Conservation (phyloP, 805 yeast species). For the Suhomyces sp. region DNA sequence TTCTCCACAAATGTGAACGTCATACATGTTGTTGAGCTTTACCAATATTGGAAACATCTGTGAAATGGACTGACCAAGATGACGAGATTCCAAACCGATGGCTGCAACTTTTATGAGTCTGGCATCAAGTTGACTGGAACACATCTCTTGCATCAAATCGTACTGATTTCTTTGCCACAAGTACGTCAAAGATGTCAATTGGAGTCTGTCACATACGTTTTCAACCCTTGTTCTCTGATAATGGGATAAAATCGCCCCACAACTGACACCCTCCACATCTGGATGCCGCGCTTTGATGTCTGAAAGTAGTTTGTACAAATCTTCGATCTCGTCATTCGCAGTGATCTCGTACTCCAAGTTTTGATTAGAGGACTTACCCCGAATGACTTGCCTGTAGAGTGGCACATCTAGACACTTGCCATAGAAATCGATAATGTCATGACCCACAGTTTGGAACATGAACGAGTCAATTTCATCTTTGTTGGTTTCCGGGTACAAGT, state of each 20-base stretch:
- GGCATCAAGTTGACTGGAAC: constrained; percentile 66
- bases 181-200: constrained; percentile 66
- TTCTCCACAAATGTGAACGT: constrained; percentile 95
- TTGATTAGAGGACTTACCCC: constrained; percentile 61
- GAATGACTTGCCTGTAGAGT: constrained; percentile 63
- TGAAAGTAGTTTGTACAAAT: constrained; percentile 54
- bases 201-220: constrained; percentile 74
- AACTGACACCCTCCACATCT: constrained; percentile 80
- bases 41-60: constrained; percentile 58
- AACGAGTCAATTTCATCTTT: constrained; percentile 80
- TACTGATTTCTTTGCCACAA: constrained; percentile 89
- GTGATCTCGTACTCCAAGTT: constrained; percentile 68
- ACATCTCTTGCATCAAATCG: constrained; percentile 81
- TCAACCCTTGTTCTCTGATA: constrained; percentile 95
- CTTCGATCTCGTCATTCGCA: constrained; percentile 82
- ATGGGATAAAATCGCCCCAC: constrained; percentile 94
- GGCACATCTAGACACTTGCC: constrained; percentile 76
- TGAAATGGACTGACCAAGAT: constrained; percentile 66
- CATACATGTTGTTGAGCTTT: constrained; percentile 59
- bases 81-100: constrained; percentile 63
- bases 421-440: constrained; percentile 65
- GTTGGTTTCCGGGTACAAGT: constrained; percentile 60
- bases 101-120: constrained; percentile 92
- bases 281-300: constrained; percentile 55
- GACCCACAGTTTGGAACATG: constrained; percentile 98